These are phyloP conservation scores for Coemansia sp. DNA, from an alignment of 192 early-diverging fungal species.

Conservation along the genomic window DNA sequence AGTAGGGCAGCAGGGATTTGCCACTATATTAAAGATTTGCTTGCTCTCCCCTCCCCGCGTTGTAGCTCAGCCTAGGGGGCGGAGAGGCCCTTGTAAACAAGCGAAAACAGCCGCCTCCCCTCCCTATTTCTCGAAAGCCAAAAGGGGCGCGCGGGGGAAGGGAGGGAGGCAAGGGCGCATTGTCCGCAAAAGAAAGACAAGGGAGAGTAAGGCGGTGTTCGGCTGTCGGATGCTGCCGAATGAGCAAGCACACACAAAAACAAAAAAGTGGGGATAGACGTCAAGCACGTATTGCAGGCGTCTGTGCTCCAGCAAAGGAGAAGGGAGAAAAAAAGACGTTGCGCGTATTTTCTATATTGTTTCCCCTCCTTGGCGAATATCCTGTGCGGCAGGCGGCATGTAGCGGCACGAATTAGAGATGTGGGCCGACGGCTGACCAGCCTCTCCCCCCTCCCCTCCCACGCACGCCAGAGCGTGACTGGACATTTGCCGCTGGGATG, in stretches of 20 bases:
- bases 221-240: not conserved
- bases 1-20: not conserved
- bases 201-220: not conserved
- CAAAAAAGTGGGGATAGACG: not conserved
- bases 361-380: not conserved
- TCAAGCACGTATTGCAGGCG: not conserved
- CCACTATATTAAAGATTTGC: not conserved
- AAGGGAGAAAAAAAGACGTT: too few relatives aligned
- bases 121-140: too few relatives aligned
- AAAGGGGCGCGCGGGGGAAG: too few relatives aligned
- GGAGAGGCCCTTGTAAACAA: not conserved
- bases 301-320: not conserved
- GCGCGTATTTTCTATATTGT: too few relatives aligned
- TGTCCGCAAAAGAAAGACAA: not conserved
- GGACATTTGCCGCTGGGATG: not conserved
- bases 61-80: constrained; percentile 2
- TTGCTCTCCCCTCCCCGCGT: not conserved
- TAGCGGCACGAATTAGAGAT: not conserved
- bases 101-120: not conserved
- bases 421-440: not conserved
- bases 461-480: constrained; percentile 4
- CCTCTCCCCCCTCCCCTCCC: too few relatives aligned
- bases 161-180: too few relatives aligned
- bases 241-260: not conserved
- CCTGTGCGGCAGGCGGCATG: constrained; percentile 2